Base-by-base conservation (phyloP, 768 basidiomycete species). In the Asterophora lycoperdoides region DNA sequence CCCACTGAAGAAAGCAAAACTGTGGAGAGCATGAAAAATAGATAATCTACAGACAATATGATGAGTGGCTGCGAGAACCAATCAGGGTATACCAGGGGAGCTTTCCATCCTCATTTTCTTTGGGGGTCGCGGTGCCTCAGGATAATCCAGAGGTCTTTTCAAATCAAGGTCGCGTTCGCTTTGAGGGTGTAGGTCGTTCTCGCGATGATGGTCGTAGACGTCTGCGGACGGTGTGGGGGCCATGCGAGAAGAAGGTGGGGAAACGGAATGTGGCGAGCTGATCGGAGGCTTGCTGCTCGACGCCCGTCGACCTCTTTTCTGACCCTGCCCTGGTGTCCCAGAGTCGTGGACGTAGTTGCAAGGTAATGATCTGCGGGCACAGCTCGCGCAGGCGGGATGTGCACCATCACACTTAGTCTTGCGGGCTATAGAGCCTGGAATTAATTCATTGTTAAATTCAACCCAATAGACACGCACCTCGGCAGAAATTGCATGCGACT, bases 371-470 rank as follows among this genome's bases (percentile, higher is more conserved):
- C 89, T 74, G 52, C 86, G 84, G 51, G 83, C 80, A 65, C 89
- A 92, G 67, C 88, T 89, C 46, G 85, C 81, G 63, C 89, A 92
- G 20, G 84, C 77, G 26, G 89, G 89, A 60, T 88, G 87, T n/a
- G 76, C 85, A 34, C 89, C 89, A 64, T 92, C 89, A 58, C 89
- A 92, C 63, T 89, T 85, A 15, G 89, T 92, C 71, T 92, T 92
- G 51, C 89, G 89, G 30, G 89, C 89, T 90, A 56, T 4, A 20
- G 30, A 50, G n/a, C 17, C 36, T 26, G 37, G 39, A 42, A 41
- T 23, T 36, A 46, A 41, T 18, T 18, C 43, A 33, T 43, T 41
- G 54, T 29, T 42, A 44, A 33, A 38, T 29, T 8, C 23, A 37
- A 32, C 17, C 37, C 29, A 37, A 17, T 23, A 23, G 23, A 23